Evolutionary conservation across 2,329 filamentous ascomycete species (phyloP), one percentile per base, ranked within the genome.

Genomic region (Rutstroemia sp.): DNA sequence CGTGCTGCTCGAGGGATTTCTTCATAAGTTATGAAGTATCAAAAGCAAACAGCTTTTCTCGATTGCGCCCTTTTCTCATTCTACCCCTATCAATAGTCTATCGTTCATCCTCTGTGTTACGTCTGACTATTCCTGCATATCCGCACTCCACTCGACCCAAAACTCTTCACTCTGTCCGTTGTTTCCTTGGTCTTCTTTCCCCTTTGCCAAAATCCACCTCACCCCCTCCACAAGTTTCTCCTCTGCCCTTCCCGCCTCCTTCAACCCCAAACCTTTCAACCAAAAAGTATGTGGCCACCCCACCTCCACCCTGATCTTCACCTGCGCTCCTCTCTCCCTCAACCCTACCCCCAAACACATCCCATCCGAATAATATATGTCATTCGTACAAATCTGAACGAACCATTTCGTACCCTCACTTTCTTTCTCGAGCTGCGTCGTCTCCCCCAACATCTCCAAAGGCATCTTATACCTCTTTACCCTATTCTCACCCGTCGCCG

Each of bases 261-360:
- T 63, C 62, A 78, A 62, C 56, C 57, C 66, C 37, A 74, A 76
- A 19, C 72, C 72, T 66, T 74, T 72, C 57, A 79, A 63, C 77
- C 78, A 79, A 62, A 78, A 79, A 7, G 77, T 80, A 68, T 80
- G 77, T 18, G 77, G 76, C 71, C 73, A 79, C 8, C 77, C 77
- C 54, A 63, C 58, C 27, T 77, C 70, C 2, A 78, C 70, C 60
- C 75, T 71, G 6, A 76, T 63, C 56, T 64, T 69, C 0, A 78
- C 73, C 12, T 73, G 69, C 0, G 73, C 69, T 10, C 73, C 74
- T 4, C 69, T 71, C 12, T 69, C 65, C 42, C 65, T 67, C 57
- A 80, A 63, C 3, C 70, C 64, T 63, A 73, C 73, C 4, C 73
- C 76, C 62, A 78, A 79, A 60, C 77, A 79, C 8, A 77, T 59